Evolutionary conservation across 805 yeast genomes (phyloP), one percentile per base, ranked within the genome.

Genomic region (Lipomyces starkeyi): DNA sequence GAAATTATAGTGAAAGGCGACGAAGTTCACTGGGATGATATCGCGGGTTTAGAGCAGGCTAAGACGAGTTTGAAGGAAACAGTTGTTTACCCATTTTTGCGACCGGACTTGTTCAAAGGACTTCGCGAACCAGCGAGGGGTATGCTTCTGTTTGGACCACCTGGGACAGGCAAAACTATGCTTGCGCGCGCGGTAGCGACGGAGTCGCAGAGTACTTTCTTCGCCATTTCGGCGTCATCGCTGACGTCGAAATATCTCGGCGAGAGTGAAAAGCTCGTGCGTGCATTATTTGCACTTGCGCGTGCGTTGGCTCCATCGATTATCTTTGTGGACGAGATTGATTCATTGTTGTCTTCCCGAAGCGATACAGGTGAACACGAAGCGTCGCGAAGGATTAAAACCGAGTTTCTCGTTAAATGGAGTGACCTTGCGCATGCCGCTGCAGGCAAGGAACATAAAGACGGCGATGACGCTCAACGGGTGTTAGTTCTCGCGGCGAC

Each of bases 101-200:
- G 98, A 62, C 99, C 98, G 0, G 98, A 94, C 79, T 82, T 94
- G 66, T 95, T 94, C 77, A 85, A 87, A 67, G 98, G 98, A 0
- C 80, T 94, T 63, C 83, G 98, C 73, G 98, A 93, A 79, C 98
- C 98, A 0, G 93, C 97, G 0, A 81, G 97, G 67, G 98, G 98
- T n/a, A 92, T 95, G 97, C 82, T 94, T 25, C 80, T 94, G 55
- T 94, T 93, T 81, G 99, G 99, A 0, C 98, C 99, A 2, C 98
- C 98, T 0, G 99, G 99, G n/a, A 94, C 98, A 0, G 98, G 98
- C 65, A 94, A 95, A 76, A 93, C 98, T 0, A 93, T 94, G 98
- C 84, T 94, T 73, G 98, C 98, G 0, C 83, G 97, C 71, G 97
- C 98, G 0, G 98, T 95, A 2, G 98, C 98, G 2, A 91, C 96